These are phyloP conservation scores for Priceomyces haplophilus DNA, from an alignment of 805 yeast genomes.

Conservation along the genomic window DNA sequence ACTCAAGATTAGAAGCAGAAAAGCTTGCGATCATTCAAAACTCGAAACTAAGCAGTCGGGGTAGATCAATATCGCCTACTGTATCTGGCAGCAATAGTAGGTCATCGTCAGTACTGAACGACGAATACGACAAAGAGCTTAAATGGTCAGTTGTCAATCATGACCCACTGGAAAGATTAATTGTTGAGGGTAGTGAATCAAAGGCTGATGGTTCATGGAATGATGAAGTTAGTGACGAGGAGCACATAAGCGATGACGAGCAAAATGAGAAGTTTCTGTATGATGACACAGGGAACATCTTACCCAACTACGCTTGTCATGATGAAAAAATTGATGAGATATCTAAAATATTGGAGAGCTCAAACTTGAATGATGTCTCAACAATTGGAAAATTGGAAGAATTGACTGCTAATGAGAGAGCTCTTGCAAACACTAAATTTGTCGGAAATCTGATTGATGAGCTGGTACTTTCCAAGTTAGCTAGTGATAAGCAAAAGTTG, in stretches of 20 bases:
- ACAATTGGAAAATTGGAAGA: slow-evolving; percentile 53
- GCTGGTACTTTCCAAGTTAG: slow-evolving; percentile 29
- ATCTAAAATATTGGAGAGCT: slow-evolving; percentile 34
- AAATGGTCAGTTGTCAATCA: slow-evolving; percentile 68
- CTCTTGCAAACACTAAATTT: slow-evolving; percentile 53
- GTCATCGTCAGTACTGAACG: slow-evolving; percentile 35
- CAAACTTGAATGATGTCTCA: slow-evolving; percentile 41
- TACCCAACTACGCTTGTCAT: slow-evolving; percentile 54
- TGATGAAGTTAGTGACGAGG: slow-evolving; percentile 52
- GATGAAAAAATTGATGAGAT: slow-evolving; percentile 41
- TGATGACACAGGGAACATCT: slow-evolving; percentile 56
- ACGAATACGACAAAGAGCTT: slow-evolving; percentile 40
- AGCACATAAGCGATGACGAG: slow-evolving; percentile 57
- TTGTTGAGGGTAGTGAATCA: slow-evolving; percentile 10
- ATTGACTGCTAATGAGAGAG: slow-evolving; percentile 56
- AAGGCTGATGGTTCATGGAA: slow-evolving; percentile 16
- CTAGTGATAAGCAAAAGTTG: slow-evolving; percentile 37
- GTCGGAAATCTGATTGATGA: slow-evolving; percentile 37
- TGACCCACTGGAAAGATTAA: slow-evolving; percentile 69
- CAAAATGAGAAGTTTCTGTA: slow-evolving; percentile 55
- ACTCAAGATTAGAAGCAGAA: slow-evolving; percentile 40
- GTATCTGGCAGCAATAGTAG: slow-evolving; percentile 25
- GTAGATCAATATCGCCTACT: slow-evolving; percentile 36
- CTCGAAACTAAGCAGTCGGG: slow-evolving; percentile 30
- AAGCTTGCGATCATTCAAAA: slow-evolving; percentile 39